These are phyloP conservation scores for Beauveria bassiana DNA, from an alignment of 2,329 filamentous ascomycete species.

Conservation along the genomic window DNA sequence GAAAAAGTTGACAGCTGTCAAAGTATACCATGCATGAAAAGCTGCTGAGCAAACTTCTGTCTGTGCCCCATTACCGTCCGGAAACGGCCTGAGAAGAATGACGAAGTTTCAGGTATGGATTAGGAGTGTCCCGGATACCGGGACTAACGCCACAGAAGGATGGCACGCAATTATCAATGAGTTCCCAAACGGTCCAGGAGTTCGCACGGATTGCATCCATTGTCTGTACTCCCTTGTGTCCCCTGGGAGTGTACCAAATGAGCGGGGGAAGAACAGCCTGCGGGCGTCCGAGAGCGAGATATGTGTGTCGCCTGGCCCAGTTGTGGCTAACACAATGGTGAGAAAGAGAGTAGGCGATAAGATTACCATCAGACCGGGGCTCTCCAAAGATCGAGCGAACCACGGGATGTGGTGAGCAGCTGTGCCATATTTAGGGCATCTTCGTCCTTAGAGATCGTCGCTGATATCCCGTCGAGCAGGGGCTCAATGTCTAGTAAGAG, in stretches of 20 bases:
- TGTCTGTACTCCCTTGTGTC: not conserved
- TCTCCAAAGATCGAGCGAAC: not conserved
- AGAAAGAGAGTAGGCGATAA: not conserved
- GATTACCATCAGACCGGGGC: not conserved
- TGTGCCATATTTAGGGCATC: not conserved
- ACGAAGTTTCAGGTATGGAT: not conserved
- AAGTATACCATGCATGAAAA: no score
- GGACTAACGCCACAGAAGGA: not conserved
- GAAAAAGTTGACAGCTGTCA: no score
- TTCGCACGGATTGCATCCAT: not conserved
- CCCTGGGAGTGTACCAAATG: not conserved
- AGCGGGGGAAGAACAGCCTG: not conserved
- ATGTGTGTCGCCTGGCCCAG: not conserved
- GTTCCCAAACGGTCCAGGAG: not conserved
- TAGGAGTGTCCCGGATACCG: not conserved
- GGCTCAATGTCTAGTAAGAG: not conserved
- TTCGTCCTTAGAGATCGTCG: not conserved
- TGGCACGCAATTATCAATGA: not conserved
- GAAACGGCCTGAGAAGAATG: not conserved
- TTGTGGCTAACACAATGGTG: constrained; percentile 8
- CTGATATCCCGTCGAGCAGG: not conserved
- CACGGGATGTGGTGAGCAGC: not conserved
- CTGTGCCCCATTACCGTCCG: no score
- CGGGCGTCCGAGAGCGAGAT: not conserved
- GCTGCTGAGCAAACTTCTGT: no score